A percentile compares a stretch with the other conserved stretches of the same genome.
Conservation (phyloP, 139 green algal species). For the Pleodorina starrii region DNA sequence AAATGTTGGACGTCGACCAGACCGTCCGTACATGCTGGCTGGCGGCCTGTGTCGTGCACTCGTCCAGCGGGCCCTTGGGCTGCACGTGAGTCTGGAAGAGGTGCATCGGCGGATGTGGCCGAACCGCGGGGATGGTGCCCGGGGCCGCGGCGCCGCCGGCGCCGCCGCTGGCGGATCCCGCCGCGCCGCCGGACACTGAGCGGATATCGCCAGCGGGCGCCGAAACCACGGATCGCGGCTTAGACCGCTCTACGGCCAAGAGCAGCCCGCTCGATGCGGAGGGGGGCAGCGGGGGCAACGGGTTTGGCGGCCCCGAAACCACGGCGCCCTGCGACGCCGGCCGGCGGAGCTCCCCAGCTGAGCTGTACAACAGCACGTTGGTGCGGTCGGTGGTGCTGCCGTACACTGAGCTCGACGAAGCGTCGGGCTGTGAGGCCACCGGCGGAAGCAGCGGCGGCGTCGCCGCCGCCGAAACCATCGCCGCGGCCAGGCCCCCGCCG, state of each 20-base stretch:
- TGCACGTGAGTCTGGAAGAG: slow-evolving; percentile 12
- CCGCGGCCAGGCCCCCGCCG: neutral
- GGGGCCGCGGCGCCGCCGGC: neutral
- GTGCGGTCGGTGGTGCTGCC: neutral
- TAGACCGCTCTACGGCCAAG: neutral
- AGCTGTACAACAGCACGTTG: neutral
- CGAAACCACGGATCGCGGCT: neutral
- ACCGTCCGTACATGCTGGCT: slow-evolving; percentile 36
- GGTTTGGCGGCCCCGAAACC: neutral
- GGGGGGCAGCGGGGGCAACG: neutral
- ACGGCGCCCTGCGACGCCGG: neutral
- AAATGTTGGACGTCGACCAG: slow-evolving; percentile 33
- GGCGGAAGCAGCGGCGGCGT: neutral
- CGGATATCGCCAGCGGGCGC: neutral
- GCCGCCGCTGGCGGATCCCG: neutral
- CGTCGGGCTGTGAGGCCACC: neutral
- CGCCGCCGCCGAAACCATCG: neutral
- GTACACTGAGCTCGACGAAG: neutral
- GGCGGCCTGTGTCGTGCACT: slow-evolving; percentile 5
- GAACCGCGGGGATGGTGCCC: neutral
- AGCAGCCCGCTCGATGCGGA: neutral
- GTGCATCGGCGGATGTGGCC: slow-evolving; percentile 8
- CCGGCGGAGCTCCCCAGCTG: neutral
- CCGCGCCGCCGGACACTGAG: neutral
- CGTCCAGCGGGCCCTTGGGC: slow-evolving; percentile 40